Evolutionary conservation across 2,329 filamentous ascomycete genomes (phyloP).

Genomic region (Xylariomycetidae sp.): DNA sequence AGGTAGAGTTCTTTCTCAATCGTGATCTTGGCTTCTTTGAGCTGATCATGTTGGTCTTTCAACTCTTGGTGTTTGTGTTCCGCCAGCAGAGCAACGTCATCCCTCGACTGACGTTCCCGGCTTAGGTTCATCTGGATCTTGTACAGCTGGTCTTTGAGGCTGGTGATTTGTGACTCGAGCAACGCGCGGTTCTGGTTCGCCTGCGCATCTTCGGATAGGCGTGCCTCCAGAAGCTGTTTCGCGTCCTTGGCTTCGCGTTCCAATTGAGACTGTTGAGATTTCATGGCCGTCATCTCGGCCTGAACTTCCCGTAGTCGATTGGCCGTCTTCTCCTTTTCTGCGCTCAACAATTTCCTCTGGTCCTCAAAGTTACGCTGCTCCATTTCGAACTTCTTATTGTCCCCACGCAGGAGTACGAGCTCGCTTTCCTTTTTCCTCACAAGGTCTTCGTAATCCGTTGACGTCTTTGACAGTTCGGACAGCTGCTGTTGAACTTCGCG

Average conservation of each 20-base stretch:
- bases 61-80: slow-evolving; percentile 82
- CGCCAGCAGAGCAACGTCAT: slow-evolving; percentile 84
- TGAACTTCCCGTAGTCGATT: slow-evolving; percentile 75
- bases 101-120: slow-evolving; percentile 84
- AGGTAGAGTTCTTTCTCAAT: slow-evolving; percentile 98
- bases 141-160: slow-evolving; percentile 80
- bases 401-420: slow-evolving; percentile 73
- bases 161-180: slow-evolving; percentile 79
- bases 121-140: slow-evolving; percentile 83
- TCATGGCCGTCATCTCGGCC: slow-evolving; percentile 81
- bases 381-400: slow-evolving; percentile 75
- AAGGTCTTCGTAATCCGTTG: slow-evolving; percentile 90
- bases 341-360: slow-evolving; percentile 64
- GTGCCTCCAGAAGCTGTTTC: slow-evolving; percentile 77
- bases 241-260: slow-evolving; percentile 86
- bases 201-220: slow-evolving; percentile 84
- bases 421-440: slow-evolving; percentile 93
- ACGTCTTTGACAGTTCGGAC: slow-evolving; percentile 79
- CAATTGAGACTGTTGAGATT: slow-evolving; percentile 74
- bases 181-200: slow-evolving; percentile 75
- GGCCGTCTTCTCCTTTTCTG: slow-evolving; percentile 75
- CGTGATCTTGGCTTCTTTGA: slow-evolving; percentile 92
- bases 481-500: slow-evolving; percentile 78
- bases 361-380: slow-evolving; percentile 74
- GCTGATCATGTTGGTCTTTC: slow-evolving; percentile 74